These are phyloP conservation scores for Aquilaria agallochum DNA, from an alignment of 441 rosid genomes.

Conservation along the genomic window DNA sequence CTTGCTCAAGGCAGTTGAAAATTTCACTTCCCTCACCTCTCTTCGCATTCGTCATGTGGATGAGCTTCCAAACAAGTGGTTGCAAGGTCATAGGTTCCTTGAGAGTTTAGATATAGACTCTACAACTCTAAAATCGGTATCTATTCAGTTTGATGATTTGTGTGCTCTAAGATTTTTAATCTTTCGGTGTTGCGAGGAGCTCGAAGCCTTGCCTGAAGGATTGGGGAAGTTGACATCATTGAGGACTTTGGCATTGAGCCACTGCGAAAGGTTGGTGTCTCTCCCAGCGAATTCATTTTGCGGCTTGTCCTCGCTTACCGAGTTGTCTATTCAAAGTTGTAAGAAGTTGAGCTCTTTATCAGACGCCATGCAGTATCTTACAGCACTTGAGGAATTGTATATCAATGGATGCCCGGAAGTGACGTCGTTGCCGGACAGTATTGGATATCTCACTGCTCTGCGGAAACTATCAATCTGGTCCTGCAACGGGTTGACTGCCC, in stretches of 20 bases:
- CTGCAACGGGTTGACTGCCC: slow-evolving; percentile 7
- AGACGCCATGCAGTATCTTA: background rate
- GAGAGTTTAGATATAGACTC: background rate
- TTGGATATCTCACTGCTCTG: slow-evolving; percentile 13
- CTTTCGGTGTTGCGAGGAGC: rapidly evolving
- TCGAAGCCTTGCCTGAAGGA: slow-evolving; percentile 19
- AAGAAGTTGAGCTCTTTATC: slow-evolving; percentile 2
- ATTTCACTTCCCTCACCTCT: slow-evolving; percentile 1
- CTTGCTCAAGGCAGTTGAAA: background rate
- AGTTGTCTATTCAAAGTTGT: rapidly evolving
- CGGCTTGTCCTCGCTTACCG: slow-evolving; percentile 6
- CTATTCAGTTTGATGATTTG: slow-evolving; percentile 1
- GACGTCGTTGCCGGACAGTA: slow-evolving; percentile 7
- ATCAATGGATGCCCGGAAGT: background rate
- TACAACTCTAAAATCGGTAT: background rate
- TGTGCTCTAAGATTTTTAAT: background rate
- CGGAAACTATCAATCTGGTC: background rate
- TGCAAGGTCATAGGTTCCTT: slow-evolving; percentile 7
- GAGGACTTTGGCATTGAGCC: rapidly evolving
- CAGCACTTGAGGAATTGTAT: background rate
- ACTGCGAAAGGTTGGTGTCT: background rate
- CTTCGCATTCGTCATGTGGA: background rate
- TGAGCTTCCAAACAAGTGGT: background rate
- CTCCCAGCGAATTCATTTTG: background rate
- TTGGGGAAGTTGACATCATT: slow-evolving; percentile 8